Evolutionary conservation across 495 filamentous ascomycete genomes (phyloP), one percentile per base, ranked within the genome.

Genomic region (Podospora australis): DNA sequence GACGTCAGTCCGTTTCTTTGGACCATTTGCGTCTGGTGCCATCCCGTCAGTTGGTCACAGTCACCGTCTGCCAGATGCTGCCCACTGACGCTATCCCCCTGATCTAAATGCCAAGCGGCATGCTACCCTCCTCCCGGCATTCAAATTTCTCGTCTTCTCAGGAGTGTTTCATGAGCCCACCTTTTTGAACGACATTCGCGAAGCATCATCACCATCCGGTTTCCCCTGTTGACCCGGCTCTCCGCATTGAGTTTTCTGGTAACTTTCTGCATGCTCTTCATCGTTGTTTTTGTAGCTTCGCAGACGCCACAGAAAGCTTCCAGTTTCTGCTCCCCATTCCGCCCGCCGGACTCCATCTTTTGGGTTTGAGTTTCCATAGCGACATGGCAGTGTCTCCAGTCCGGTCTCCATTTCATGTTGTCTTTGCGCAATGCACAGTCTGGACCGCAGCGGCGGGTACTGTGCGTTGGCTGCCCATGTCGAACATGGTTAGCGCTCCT

Each of bases 131-230:
- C 25, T 40, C 29, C 14, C 40, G n/a, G 20, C 38, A 26, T 24
- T 14, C n/a, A 46, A 36, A 48, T 53, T 39, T 46, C 30, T 40
- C 43, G 36, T 41, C 41, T 44, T 48, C 46, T 29, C 32, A 39
- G 35, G 41, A 44, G 44, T 49, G 51, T 49, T 49, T 54, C 51
- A 40, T 19, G 46, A 17, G 5, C 32, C 9, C 14, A 36, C n/a
- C n/a, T n/a, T n/a, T n/a, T 46, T 46, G 32, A 36, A 36, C 32
- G 19, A 9, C 17, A 16, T 35, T 11, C 11, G 30, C 30, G 30
- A 35, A 13, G 30, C 30, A n/a, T 35, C 30, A 9, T 16, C 43
- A 46, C 36, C 28, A 30, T n/a, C 24, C 23, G 23, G 28, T 28
- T 14, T 30, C 10, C 13, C 36, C n/a, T n/a, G n/a, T n/a, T n/a